Percentiles rank a stretch among this genome's conserved stretches.
These are phyloP conservation scores for Phytophthora pinifolia DNA, from an alignment of 352 stramenopile species.

Conservation along the genomic window DNA sequence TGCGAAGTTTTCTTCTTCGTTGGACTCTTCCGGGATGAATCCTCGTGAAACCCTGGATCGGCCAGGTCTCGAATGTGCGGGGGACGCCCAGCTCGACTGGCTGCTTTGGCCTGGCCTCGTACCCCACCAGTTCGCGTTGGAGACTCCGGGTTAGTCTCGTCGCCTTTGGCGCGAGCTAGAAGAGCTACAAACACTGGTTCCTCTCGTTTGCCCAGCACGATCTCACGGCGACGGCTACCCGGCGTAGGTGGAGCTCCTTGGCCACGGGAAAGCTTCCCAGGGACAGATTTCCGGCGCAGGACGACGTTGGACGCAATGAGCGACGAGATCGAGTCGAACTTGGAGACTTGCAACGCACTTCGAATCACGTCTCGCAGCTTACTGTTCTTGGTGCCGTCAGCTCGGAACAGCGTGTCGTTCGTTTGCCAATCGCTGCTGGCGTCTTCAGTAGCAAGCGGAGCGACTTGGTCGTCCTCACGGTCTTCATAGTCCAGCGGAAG, in stretches of 20 bases:
- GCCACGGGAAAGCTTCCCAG: slow-evolving; percentile 16
- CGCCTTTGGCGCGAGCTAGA: slow-evolving; percentile 30
- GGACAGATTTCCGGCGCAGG: slow-evolving; percentile 51
- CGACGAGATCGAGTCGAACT: slow-evolving; percentile 91
- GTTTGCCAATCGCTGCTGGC: slow-evolving; percentile 60
- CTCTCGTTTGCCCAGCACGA: slow-evolving; percentile 65
- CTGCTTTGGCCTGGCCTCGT: slow-evolving; percentile 22
- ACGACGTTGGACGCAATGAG: slow-evolving; percentile 80
- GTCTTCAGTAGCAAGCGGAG: slow-evolving; percentile 19
- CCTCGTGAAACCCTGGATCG: slow-evolving; percentile 68
- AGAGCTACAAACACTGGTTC: slow-evolving; percentile 64
- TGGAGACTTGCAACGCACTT: slow-evolving; percentile 75
- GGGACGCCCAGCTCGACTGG: slow-evolving; percentile 23
- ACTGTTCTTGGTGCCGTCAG: slow-evolving; percentile 85
- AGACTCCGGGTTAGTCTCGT: slow-evolving; percentile 1
- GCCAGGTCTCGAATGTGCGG: slow-evolving; percentile 76
- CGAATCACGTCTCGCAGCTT: slow-evolving; percentile 85
- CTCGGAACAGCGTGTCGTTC: slow-evolving; percentile 83
- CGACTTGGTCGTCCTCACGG: slow-evolving; percentile 15
- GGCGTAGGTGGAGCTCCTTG: slow-evolving; percentile 4
- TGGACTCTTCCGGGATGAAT: slow-evolving; percentile 16
- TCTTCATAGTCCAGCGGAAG: slow-evolving; percentile 17
- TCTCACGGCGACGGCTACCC: slow-evolving; percentile 37
- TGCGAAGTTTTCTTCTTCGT: neutral
- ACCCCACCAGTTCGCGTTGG: slow-evolving; percentile 8